phyloP scores from a whole-genome alignment of 2,329 filamentous ascomycete genomes.

The Neonectria neomacrospora region DNA sequence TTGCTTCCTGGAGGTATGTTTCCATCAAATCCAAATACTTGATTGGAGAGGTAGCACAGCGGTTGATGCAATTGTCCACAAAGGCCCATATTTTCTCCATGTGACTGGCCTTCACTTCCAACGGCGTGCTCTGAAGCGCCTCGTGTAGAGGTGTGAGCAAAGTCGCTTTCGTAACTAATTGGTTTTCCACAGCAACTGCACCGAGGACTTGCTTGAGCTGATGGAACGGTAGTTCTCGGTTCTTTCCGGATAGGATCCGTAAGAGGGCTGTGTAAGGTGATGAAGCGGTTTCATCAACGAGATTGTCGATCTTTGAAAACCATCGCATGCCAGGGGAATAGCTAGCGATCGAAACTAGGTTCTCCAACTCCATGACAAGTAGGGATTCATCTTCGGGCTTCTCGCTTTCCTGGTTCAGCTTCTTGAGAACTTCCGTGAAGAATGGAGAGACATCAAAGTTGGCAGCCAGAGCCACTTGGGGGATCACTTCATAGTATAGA shows the following conservation, averaged over 20 bases:
- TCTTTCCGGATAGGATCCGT: conserved; percentile 53
- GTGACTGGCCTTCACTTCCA: conserved; percentile 31
- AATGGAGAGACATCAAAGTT: conserved; percentile 89
- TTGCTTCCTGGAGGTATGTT: conserved; percentile 50
- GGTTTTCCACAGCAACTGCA: conserved; percentile 71
- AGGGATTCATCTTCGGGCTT: conserved; percentile 64
- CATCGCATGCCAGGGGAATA: conserved; percentile 88
- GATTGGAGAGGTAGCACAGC: conserved; percentile 79
- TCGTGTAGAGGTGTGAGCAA: conserved; percentile 60
- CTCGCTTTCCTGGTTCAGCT: conserved; percentile 65
- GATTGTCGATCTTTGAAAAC: conserved; percentile 79
- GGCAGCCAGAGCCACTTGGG: conserved; percentile 81
- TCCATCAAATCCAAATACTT: conserved; percentile 82
- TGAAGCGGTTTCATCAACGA: conserved; percentile 54
- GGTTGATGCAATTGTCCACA: conserved; percentile 83
- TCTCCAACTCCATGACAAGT: conserved; percentile 79
- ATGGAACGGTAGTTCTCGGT: conserved; percentile 47
- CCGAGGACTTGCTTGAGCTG: conserved; percentile 67
- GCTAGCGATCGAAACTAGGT: conserved; percentile 82
- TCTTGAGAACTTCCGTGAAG: conserved; percentile 74
- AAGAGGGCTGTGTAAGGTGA: conserved; percentile 81
- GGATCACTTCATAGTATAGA: conserved; percentile 86
- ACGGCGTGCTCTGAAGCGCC: conserved; percentile 42
- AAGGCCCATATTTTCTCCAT: conserved; percentile 71
- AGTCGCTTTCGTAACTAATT: conserved; percentile 68